Evolutionary conservation across 352 stramenopile genomes (phyloP).

Genomic region (Globisporangium nagaii): DNA sequence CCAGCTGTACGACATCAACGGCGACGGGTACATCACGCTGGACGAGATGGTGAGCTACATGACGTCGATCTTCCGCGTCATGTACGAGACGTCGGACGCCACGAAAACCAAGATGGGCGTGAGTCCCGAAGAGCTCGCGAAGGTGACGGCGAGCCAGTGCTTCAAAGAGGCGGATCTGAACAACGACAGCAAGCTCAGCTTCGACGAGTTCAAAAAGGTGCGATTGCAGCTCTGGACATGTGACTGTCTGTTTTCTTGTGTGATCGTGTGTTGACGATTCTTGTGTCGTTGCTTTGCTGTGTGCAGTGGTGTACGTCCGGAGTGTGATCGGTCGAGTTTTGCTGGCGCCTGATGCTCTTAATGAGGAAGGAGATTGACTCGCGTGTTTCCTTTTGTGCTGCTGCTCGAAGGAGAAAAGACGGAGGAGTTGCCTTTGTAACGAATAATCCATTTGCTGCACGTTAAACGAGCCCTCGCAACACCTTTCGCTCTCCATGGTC

Average conservation of each 20-base stretch:
- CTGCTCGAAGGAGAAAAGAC: conserved; percentile 1
- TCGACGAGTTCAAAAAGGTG: conserved; percentile 89
- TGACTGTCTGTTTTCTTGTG: neutral
- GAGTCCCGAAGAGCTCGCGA: conserved; percentile 69
- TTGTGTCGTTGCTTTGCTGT: conserved; percentile 3
- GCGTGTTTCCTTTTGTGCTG: conserved; percentile 4
- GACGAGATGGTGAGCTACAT: conserved; percentile 88
- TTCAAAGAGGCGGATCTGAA: conserved; percentile 85
- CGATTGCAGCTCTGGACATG: neutral
- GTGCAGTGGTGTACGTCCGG: conserved; percentile 17
- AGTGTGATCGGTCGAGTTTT: neutral
- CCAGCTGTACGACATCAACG: conserved; percentile 82
- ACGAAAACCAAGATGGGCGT: conserved; percentile 75
- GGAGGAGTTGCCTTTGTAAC: conserved; percentile 12
- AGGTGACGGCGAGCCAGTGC: conserved; percentile 73
- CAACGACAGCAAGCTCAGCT: conserved; percentile 80
- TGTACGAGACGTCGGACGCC: conserved; percentile 83
- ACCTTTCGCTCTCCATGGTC: neutral
- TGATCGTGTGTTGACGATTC: neutral
- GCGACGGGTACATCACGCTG: conserved; percentile 78
- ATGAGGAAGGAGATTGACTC: neutral
- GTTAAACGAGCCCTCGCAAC: neutral
- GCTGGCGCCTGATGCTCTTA: neutral
- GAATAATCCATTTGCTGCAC: conserved; percentile 14
- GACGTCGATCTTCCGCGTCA: conserved; percentile 87